Conservation (phyloP, 257 asterid genomes). For the Nicotiana tomentosiformis region DNA sequence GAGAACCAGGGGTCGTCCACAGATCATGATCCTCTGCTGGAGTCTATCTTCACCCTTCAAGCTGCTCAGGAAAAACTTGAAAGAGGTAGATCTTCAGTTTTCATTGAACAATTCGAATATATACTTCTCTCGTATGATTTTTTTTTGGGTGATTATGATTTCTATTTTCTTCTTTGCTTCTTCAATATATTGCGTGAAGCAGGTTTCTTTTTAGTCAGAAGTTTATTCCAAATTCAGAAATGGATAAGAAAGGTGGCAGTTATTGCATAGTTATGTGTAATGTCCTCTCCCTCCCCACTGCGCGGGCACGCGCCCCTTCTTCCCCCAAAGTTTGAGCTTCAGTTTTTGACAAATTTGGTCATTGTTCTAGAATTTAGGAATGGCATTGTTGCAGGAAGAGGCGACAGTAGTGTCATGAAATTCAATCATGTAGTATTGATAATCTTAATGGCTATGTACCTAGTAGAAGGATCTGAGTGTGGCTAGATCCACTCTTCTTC, state of each 20-base stretch:
- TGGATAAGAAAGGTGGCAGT: neutral
- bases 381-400: neutral
- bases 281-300: neutral
- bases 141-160: neutral
- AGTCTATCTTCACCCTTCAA: slow-evolving; percentile 46
- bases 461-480: neutral
- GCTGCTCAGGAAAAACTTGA: slow-evolving; percentile 52
- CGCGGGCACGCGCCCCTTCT: neutral
- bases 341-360: neutral
- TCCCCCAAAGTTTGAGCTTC: neutral
- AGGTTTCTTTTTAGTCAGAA: neutral
- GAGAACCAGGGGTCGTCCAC: slow-evolving; percentile 35
- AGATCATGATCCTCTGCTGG: slow-evolving; percentile 44
- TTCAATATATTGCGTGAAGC: neutral
- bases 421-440: neutral
- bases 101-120: neutral
- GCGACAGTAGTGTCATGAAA: neutral
- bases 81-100: slow-evolving; percentile 41
- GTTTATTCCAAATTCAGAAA: neutral
- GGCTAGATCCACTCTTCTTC: neutral
- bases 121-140: neutral
- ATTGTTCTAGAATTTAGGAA: neutral
- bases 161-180: neutral
- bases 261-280: neutral
- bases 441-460: neutral